Base-by-base conservation (phyloP, 2,329 filamentous ascomycete species). In the Neofusicoccum laricinum region DNA sequence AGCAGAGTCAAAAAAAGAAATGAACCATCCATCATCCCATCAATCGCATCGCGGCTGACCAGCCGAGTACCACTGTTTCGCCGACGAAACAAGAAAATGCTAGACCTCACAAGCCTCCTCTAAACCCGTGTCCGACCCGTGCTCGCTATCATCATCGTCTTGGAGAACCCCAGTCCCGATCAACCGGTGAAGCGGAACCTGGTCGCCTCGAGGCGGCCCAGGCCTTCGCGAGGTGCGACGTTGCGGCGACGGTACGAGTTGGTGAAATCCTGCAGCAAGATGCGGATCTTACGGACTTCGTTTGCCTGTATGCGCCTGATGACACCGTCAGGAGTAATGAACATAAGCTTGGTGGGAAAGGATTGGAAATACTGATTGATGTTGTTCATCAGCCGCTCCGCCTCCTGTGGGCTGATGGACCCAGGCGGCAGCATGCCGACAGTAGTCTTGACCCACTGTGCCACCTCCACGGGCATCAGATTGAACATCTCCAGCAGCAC, bases 241-340 rank as follows among this genome's bases (percentile, higher is more conserved):
- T 99, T 97, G 67, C 96, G 86, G 73, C 96, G 85, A 58, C 96
- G 88, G 77, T 99, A 99, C 34, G 89, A 91, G 75, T 94, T 96
- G 25, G 95, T 98, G 75, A 99, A 99, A 78, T 99, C 96, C 79
- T 98, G 95, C 64, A 99, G 84, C 38, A 97, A 83, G 30, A 86
- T 88, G 41, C 94, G 86, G 62, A 97, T 92, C 79, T 93, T 93
- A 65, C 92, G 85, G 46, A 92, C 87, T 66, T 90, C 86, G 32
- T 85, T 86, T 51, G 84, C 82, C 55, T 86, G 82, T 19, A 97
- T 86, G 71, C 88, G 89, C 51, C 68, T 69, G 41, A 34, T 43
- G 34, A 17, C 43, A 34, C 34, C 14, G 34, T 65, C 49, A 64
- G 46, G 14, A 51, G 55, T 45, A 30, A n/a, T 45, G 57, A 38